These are phyloP conservation scores for Cunninghamia lanceolata DNA, from an alignment of 75 land plant species.

Conservation along the genomic window DNA sequence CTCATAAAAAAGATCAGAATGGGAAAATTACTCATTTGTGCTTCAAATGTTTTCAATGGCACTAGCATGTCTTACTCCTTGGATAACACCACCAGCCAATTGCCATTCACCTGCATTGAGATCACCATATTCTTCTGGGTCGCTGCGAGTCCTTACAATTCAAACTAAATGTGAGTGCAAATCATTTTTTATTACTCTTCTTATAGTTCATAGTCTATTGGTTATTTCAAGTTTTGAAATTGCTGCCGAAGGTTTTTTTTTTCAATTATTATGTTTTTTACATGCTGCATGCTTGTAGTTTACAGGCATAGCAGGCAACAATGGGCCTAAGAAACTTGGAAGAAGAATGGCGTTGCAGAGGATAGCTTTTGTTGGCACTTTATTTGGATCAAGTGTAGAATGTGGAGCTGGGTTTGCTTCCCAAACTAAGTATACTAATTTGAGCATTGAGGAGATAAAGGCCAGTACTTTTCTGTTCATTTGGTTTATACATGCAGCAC, in stretches of 20 bases:
- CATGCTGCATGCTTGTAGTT: not conserved
- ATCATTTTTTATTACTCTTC: not conserved
- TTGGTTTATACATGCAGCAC: not conserved
- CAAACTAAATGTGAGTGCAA: not conserved
- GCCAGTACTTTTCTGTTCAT: not conserved
- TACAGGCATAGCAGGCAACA: not conserved
- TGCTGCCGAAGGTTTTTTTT: not conserved
- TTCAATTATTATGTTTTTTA: too few species aligned
- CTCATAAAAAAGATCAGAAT: not conserved
- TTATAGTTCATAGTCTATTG: not conserved
- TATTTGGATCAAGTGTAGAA: not conserved
- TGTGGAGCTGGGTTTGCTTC: slow-evolving; percentile 9
- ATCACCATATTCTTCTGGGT: not conserved
- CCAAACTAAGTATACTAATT: not conserved
- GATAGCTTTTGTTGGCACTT: not conserved
- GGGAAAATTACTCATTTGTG: not conserved
- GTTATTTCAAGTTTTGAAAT: not conserved
- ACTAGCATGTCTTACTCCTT: not conserved
- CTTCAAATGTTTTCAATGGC: not conserved
- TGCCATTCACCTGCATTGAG: not conserved
- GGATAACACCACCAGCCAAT: not conserved
- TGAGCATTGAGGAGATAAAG: slow-evolving; percentile 10
- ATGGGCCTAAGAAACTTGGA: not conserved
- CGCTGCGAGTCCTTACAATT: not conserved
- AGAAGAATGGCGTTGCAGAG: not conserved